These are phyloP conservation scores for Colletotrichum lini DNA, from an alignment of 2,329 filamentous ascomycete species.

Conservation along the genomic window DNA sequence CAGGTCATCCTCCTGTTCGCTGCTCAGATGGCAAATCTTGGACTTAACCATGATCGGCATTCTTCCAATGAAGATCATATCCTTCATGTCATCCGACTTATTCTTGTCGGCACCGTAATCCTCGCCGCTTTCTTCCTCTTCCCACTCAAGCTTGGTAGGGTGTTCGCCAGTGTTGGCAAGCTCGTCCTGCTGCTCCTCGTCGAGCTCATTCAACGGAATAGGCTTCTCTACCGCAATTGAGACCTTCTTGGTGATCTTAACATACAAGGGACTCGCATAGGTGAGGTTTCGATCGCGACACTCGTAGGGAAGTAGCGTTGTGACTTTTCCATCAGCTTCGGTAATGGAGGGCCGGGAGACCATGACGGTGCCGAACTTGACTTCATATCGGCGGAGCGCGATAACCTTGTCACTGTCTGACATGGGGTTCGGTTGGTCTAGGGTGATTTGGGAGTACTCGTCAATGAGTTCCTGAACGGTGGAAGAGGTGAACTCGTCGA, in stretches of 20 bases:
- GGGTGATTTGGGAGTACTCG: conserved; percentile 91
- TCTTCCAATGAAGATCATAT: conserved; percentile 92
- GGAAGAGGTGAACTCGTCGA: conserved; percentile 94
- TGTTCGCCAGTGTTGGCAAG: conserved; percentile 68
- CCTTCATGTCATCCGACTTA: conserved; percentile 70
- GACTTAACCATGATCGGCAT: conserved; percentile 99
- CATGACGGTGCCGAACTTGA: conserved; percentile 92
- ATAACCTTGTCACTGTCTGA: conserved; percentile 83
- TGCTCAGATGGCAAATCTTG: conserved; percentile 90
- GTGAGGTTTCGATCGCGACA: conserved; percentile 96
- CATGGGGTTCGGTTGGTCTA: conserved; percentile 91
- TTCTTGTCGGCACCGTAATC: conserved; percentile 66
- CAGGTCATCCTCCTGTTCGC: conserved; percentile 86
- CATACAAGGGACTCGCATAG: conserved; percentile 92
- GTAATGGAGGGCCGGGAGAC: conserved; percentile 92
- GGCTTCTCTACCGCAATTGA: conserved; percentile 85
- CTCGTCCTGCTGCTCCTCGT: conserved; percentile 73
- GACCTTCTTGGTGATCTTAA: conserved; percentile 88
- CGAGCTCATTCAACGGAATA: conserved; percentile 76
- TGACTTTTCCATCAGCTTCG: conserved; percentile 91
- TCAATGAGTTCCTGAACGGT: conserved; percentile 96
- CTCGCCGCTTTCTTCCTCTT: conserved; percentile 69
- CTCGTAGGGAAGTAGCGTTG: conserved; percentile 91
- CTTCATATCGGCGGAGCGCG: conserved; percentile 91
- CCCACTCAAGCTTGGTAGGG: conserved; percentile 72